These are phyloP conservation scores for Lolium rigidum DNA, from an alignment of 176 grass and related monocot species.

Conservation along the genomic window DNA sequence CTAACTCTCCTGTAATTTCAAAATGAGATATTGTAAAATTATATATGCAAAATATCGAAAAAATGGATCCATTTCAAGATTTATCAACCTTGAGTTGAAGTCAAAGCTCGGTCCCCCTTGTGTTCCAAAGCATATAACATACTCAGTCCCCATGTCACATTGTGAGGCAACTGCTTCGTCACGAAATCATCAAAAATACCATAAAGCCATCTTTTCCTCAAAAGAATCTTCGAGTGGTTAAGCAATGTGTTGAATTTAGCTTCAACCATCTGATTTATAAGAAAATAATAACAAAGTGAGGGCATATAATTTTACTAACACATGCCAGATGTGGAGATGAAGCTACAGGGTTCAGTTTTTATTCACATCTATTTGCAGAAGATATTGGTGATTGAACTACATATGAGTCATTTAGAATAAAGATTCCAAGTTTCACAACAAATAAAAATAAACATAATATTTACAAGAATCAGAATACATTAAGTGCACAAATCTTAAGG, in stretches of 20 bases:
- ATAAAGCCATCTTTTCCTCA: slow-evolving; percentile 94
- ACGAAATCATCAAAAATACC: slow-evolving; percentile 95
- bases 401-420: slow-evolving; percentile 4
- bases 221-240: slow-evolving; percentile 73
- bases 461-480: background rate
- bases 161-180: slow-evolving; percentile 90
- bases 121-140: slow-evolving; percentile 98
- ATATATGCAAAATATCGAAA: slow-evolving; percentile 16
- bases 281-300: slow-evolving; percentile 16
- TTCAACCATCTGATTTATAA: slow-evolving; percentile 77
- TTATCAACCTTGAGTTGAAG: slow-evolving; percentile 80
- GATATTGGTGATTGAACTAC: background rate
- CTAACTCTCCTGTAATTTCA: slow-evolving; percentile 73
- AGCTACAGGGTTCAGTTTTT: slow-evolving; percentile 19
- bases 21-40: slow-evolving; percentile 35
- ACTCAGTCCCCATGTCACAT: slow-evolving; percentile 97
- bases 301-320: slow-evolving; percentile 14
- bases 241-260: slow-evolving; percentile 82
- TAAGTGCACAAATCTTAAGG: slow-evolving; percentile 2
- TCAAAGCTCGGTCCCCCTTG: slow-evolving; percentile 82
- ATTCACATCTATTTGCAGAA: slow-evolving; percentile 14
- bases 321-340: background rate
- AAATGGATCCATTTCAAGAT: background rate
- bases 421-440: background rate
- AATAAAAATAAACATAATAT: background rate